phyloP scores from a whole-genome alignment of 148 eudicot species.

The Polygonum maritimum region DNA sequence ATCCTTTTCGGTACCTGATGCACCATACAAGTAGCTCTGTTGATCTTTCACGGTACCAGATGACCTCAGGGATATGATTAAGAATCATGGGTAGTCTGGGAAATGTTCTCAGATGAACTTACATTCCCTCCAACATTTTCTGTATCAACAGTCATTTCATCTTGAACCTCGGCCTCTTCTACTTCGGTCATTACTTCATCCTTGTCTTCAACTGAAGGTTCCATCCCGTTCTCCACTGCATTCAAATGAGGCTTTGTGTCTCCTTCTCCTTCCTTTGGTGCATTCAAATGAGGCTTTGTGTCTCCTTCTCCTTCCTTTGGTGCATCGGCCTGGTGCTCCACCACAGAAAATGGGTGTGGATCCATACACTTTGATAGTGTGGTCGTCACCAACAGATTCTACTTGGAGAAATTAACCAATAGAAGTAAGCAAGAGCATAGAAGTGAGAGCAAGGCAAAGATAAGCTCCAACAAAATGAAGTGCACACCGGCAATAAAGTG shows the following conservation, averaged over 20 bases:
- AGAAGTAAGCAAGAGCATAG: neutral
- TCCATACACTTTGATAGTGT: conserved; percentile 49
- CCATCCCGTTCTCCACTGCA: conserved; percentile 44
- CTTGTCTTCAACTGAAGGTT: conserved; percentile 23
- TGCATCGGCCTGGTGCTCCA: conserved; percentile 25
- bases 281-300: neutral
- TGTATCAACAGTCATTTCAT: conserved; percentile 46
- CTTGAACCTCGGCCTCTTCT: conserved; percentile 34
- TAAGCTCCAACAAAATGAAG: neutral
- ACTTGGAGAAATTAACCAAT: neutral
- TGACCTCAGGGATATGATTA: neutral
- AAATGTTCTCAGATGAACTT: conserved; percentile 30
- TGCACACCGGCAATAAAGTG: neutral
- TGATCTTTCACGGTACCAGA: neutral
- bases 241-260: conserved; percentile 15
- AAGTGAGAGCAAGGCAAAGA: neutral
- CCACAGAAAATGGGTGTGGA: conserved; percentile 32
- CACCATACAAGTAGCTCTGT: conserved; percentile 5
- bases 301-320: neutral
- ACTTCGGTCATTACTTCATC: conserved; percentile 69
- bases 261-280: no score
- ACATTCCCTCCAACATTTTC: conserved; percentile 42
- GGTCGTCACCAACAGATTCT: conserved; percentile 79
- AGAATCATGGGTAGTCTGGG: neutral
- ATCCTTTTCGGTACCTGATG: neutral